Percentiles rank a stretch among this genome's conserved stretches.
These are phyloP conservation scores for Boletus barrowsii DNA, from an alignment of 768 basidiomycete genomes.

Conservation along the genomic window DNA sequence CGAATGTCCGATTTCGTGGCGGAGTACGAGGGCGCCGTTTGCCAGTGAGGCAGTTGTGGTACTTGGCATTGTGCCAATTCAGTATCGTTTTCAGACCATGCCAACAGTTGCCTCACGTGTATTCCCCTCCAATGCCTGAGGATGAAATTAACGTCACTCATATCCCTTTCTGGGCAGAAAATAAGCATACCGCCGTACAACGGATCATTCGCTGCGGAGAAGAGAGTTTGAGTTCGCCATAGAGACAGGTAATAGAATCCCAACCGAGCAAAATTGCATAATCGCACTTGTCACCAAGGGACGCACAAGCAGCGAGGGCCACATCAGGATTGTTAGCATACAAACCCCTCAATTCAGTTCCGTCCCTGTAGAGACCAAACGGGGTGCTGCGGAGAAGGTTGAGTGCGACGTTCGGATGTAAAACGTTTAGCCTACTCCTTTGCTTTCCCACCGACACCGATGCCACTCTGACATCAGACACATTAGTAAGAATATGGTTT, in stretches of 20 bases:
- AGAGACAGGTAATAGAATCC: slow-evolving; percentile 13
- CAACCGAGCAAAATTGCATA: slow-evolving; percentile 73
- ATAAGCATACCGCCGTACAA: slow-evolving; percentile 62
- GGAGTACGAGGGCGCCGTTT: slow-evolving; percentile 72
- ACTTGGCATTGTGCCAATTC: slow-evolving; percentile 32
- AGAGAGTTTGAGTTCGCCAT: slow-evolving; percentile 4
- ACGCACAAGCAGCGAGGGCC: slow-evolving; percentile 65
- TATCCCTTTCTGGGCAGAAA: background rate
- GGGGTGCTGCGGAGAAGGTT: slow-evolving; percentile 48
- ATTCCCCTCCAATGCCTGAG: slow-evolving; percentile 70
- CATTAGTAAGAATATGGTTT: slow-evolving; percentile 5
- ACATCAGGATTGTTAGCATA: slow-evolving; percentile 67
- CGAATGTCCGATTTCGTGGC: slow-evolving; percentile 80
- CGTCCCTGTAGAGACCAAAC: slow-evolving; percentile 74
- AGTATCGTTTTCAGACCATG: background rate
- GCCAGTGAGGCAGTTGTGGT: slow-evolving; percentile 71
- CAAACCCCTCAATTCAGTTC: slow-evolving; percentile 71
- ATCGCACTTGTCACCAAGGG: slow-evolving; percentile 62
- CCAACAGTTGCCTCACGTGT: slow-evolving; percentile 53
- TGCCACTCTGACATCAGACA: slow-evolving; percentile 49
- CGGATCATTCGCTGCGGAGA: slow-evolving; percentile 66
- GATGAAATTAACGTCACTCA: background rate
- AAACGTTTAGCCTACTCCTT: slow-evolving; percentile 52
- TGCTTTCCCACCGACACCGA: slow-evolving; percentile 63
- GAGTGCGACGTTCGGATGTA: background rate